A percentile compares a stretch with the other conserved stretches of the same genome.
Evolutionary conservation across 2,329 filamentous ascomycete species (phyloP).

Genomic region (Venturia nashicola): DNA sequence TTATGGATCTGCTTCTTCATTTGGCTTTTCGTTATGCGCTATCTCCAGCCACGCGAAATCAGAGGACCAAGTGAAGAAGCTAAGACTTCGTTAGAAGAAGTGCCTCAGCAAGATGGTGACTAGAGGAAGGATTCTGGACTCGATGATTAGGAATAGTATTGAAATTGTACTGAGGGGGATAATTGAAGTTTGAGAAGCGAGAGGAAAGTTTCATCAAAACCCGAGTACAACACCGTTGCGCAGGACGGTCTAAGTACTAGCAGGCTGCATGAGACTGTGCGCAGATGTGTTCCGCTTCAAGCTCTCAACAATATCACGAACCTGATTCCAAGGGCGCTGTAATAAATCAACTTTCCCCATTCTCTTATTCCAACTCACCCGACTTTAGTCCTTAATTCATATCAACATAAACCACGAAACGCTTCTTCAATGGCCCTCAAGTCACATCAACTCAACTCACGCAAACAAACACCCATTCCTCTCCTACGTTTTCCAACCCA

Average conservation of each 20-base stretch:
- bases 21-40: background rate
- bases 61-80: background rate
- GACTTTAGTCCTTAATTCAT: no score
- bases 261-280: background rate
- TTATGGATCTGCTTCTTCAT: background rate
- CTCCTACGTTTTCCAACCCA: background rate
- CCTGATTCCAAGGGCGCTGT: background rate
- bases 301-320: background rate
- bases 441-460: no score
- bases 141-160: no score
- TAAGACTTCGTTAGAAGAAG: background rate
- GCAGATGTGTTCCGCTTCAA: background rate
- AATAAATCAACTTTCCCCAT: no score
- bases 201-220: no score
- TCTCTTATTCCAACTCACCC: no score
- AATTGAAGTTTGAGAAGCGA: no score
- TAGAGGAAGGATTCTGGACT: no score
- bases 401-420: no score
- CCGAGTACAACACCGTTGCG: background rate
- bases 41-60: background rate
- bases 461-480: background rate
- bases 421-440: no score
- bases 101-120: no score
- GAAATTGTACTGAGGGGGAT: no score
- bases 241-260: background rate